Base-by-base conservation (phyloP, 2,329 filamentous ascomycete genomes). In the Septoria petroselini region DNA sequence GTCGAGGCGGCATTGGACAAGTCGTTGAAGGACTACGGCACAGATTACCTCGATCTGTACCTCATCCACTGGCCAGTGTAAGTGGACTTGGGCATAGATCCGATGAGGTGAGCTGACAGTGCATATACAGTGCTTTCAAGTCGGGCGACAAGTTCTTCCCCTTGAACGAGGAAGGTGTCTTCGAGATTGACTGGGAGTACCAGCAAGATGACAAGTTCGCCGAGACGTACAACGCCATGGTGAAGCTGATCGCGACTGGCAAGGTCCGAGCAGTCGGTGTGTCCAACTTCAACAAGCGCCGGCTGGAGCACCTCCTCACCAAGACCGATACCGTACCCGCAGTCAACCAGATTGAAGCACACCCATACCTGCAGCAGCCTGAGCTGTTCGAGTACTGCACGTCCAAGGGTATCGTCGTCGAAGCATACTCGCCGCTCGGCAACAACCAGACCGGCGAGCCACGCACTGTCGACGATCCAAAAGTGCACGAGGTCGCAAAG, bases 51-150 rank as follows among this genome's bases (percentile, higher is more conserved):
- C 9, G 75, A 78, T 53, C 61, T 78, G 15, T 65, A 77, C 33
- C 72, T 77, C 48, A 77, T 78, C 50, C 75, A 78, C 54, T 70
- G 75, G 18, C 76, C 73, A 47, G 75, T 62, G 52, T 58, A 2
- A 71, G 74, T 15, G 69, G 76, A 1, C 78, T 75, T 61, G 7
- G n/a, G 5, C 2, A 18, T 2, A 1, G 15, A 21, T 2, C 6
- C 1, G n/a, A 17, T 2, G 14, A 17, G 11, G 18, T 2, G 14
- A 3, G 3, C 50, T 56, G 14, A 56, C 17, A 7, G 8, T n/a
- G n/a, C n/a, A n/a, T 7, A 14, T 3, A n/a, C 31, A 57, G 54
- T 19, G 54, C 51, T 18, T 57, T 57, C 44, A 43, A 49, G n/a
- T 33, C 53, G 6, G 48, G 53, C 37, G 47, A 53, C 49, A 50